Evolutionary conservation across 805 yeast species (phyloP).

Genomic region (Blastobotrys parvus): DNA sequence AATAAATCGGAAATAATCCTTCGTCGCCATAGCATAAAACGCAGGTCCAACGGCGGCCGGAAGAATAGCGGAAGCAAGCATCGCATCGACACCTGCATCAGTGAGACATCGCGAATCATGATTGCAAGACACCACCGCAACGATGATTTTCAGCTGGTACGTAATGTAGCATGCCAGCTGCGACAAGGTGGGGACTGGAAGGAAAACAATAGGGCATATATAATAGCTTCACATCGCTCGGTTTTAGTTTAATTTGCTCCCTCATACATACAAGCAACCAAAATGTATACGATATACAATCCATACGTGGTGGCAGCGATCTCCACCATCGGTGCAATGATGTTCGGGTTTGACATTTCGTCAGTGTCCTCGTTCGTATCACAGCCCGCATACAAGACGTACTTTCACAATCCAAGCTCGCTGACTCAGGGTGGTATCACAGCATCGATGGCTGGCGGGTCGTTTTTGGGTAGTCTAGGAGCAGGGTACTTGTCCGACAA

Average conservation of each 20-base stretch:
- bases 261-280: conserved; percentile 31
- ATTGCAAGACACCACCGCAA: neutral
- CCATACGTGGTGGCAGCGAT: conserved; percentile 47
- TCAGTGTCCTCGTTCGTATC: conserved; percentile 65
- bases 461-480: conserved; percentile 56
- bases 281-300: conserved; percentile 36
- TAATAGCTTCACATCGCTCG: too few species aligned
- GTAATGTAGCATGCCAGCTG: neutral
- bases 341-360: conserved; percentile 74
- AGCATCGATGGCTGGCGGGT: conserved; percentile 71
- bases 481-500: conserved; percentile 44
- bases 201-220: too few species aligned
- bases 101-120: too few species aligned
- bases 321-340: conserved; percentile 59
- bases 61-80: too few species aligned
- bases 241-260: too few species aligned
- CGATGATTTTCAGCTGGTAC: neutral
- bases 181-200: too few species aligned
- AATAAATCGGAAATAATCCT: too few species aligned
- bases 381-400: conserved; percentile 38
- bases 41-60: too few species aligned
- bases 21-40: too few species aligned
- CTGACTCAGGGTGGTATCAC: conserved; percentile 64
- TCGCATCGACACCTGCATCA: too few species aligned
- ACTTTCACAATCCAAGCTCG: conserved; percentile 47